Conservation (phyloP, 192 early-diverging fungal genomes). For the Backusella parvicylindrica region DNA sequence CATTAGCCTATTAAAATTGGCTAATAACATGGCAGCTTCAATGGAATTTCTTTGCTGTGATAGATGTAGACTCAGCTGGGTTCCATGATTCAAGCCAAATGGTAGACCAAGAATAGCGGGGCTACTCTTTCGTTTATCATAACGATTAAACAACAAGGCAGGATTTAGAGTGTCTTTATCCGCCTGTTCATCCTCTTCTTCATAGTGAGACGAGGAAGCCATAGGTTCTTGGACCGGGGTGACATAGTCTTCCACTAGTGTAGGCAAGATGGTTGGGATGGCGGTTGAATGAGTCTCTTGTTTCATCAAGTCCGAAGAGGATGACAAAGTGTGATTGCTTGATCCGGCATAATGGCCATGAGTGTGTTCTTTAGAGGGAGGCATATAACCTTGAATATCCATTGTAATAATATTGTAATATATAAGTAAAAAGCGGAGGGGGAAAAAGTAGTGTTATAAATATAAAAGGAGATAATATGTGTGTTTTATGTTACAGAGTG, state of each 20-base stretch:
- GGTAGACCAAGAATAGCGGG: slow-evolving; percentile 28
- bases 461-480: slow-evolving; percentile 4
- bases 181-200: not conserved
- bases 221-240: not conserved
- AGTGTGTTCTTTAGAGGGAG: not conserved
- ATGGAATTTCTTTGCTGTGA: slow-evolving; percentile 36
- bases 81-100: slow-evolving; percentile 14
- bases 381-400: slow-evolving; percentile 25
- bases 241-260: not conserved
- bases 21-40: slow-evolving; percentile 37
- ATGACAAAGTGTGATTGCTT: not conserved
- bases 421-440: not conserved
- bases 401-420: not conserved
- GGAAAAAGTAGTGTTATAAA: not conserved
- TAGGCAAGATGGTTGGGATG: slow-evolving; percentile 7
- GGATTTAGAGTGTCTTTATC: slow-evolving; percentile 8
- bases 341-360: slow-evolving; percentile 6
- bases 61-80: slow-evolving; percentile 24
- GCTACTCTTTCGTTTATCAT: slow-evolving; percentile 37
- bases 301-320: not conserved
- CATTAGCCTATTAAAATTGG: slow-evolving; percentile 26
- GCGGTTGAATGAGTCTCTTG: not conserved
- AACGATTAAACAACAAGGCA: slow-evolving; percentile 19
- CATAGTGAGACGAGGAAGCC: not conserved
- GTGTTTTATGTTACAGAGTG: slow-evolving; percentile 1